Percentiles rank a stretch among this genome's conserved stretches.
phyloP scores from a whole-genome alignment of 2,329 filamentous ascomycete species.

The Truncatella angustata region DNA sequence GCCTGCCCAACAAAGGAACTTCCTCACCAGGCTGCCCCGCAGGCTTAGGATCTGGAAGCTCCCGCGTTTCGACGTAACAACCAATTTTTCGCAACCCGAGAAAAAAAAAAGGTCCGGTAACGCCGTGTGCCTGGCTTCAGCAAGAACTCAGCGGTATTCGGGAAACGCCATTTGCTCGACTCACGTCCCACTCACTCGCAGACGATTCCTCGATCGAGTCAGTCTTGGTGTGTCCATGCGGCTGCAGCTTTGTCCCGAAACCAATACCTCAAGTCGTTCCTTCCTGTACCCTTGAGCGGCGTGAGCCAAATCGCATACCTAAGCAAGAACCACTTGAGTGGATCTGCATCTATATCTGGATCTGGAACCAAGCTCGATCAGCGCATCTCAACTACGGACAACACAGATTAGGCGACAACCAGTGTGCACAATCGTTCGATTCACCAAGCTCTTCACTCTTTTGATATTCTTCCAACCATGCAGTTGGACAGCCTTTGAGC shows the following conservation, averaged over 20 bases:
- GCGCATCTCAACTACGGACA: too few relatives aligned
- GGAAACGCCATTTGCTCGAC: not conserved
- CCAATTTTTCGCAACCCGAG: not conserved
- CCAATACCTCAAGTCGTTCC: not conserved
- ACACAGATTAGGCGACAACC: too few relatives aligned
- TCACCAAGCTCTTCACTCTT: not conserved
- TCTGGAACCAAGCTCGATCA: too few relatives aligned
- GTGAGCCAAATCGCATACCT: too few relatives aligned
- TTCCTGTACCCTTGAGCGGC: not conserved
- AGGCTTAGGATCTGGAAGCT: not conserved
- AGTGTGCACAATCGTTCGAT: not conserved
- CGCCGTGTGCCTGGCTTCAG: constrained; percentile 1
- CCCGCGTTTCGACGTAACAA: constrained; percentile 5
- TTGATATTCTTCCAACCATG: constrained; percentile 26
- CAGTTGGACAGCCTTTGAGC: constrained; percentile 31
- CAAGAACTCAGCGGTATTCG: not conserved
- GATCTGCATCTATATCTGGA: too few relatives aligned
- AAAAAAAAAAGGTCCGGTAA: not conserved
- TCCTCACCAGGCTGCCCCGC: constrained; percentile 5
- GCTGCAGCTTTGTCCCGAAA: constrained; percentile 4
- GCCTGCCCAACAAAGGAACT: not conserved
- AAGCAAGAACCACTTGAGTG: too few relatives aligned
- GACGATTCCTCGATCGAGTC: not conserved
- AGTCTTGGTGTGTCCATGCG: constrained; percentile 6
- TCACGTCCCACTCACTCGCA: not conserved